These are phyloP conservation scores for Centella asiatica DNA, from an alignment of 129 eudicot genomes.

Conservation along the genomic window DNA sequence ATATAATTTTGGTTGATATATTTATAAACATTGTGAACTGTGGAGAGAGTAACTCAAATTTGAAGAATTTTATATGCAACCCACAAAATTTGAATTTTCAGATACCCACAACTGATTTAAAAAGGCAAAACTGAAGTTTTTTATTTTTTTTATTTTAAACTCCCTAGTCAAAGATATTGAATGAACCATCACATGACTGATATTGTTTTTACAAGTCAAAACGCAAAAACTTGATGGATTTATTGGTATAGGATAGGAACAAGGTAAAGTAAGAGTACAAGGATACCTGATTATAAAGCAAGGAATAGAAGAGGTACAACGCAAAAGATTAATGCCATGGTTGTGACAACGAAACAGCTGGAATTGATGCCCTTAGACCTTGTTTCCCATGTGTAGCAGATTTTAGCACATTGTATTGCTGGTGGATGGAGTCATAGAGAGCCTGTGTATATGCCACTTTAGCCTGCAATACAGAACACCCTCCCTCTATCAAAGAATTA, in stretches of 20 bases:
- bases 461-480: too few relatives aligned
- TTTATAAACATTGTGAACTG: too few relatives aligned
- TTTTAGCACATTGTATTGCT: constrained; percentile 72
- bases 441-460: constrained; percentile 58
- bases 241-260: background rate
- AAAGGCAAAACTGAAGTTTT: too few relatives aligned
- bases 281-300: constrained; percentile 23
- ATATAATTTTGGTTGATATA: too few relatives aligned
- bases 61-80: too few relatives aligned
- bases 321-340: constrained; percentile 41
- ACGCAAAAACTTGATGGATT: background rate
- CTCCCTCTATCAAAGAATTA: too few relatives aligned
- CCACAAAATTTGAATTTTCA: too few relatives aligned
- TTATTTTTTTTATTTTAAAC: too few relatives aligned
- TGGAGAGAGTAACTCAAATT: too few relatives aligned
- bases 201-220: background rate
- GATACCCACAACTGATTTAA: too few relatives aligned
- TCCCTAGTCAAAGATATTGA: too few relatives aligned
- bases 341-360: constrained; percentile 58
- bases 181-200: too few relatives aligned
- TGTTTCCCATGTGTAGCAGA: constrained; percentile 71
- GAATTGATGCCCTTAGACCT: constrained; percentile 70
- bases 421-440: constrained; percentile 54
- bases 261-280: background rate
- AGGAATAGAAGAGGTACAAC: background rate